These are phyloP conservation scores for Paraurostyla sp. DNA, from an alignment of 73 alveolate species.

Conservation along the genomic window DNA sequence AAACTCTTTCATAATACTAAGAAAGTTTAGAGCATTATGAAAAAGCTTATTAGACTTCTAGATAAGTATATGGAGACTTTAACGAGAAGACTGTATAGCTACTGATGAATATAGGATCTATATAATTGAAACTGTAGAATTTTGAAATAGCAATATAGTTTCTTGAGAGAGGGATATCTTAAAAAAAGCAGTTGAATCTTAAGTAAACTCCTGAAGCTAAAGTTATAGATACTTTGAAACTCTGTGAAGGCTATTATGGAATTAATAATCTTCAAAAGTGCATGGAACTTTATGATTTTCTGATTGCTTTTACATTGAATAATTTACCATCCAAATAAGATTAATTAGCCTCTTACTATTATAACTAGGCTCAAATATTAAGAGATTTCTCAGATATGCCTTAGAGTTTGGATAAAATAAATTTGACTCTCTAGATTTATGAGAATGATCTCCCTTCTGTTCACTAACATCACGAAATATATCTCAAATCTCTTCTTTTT, in stretches of 20 bases:
- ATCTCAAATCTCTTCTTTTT: not conserved
- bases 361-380: too few relatives aligned
- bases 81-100: not conserved
- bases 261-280: not conserved
- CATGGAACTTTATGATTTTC: not conserved
- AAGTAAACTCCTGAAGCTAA: not conserved
- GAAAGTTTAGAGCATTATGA: too few relatives aligned
- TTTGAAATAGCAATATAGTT: not conserved
- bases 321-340: not conserved
- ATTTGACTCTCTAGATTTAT: too few relatives aligned
- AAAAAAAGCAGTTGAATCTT: not conserved
- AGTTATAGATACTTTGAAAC: not conserved
- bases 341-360: not conserved
- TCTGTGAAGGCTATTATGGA: conserved; percentile 23
- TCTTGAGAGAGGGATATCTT: not conserved
- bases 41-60: not conserved
- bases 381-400: too few relatives aligned
- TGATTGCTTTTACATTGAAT: not conserved
- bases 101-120: not conserved
- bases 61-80: not conserved
- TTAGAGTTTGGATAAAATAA: too few relatives aligned
- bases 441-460: too few relatives aligned
- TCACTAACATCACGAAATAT: too few relatives aligned
- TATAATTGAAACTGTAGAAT: not conserved
- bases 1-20: too few relatives aligned